A percentile compares a stretch with the other conserved stretches of the same genome.
Evolutionary conservation across 2,329 filamentous ascomycete genomes (phyloP).

Genomic region (Diaporthe longicolla): DNA sequence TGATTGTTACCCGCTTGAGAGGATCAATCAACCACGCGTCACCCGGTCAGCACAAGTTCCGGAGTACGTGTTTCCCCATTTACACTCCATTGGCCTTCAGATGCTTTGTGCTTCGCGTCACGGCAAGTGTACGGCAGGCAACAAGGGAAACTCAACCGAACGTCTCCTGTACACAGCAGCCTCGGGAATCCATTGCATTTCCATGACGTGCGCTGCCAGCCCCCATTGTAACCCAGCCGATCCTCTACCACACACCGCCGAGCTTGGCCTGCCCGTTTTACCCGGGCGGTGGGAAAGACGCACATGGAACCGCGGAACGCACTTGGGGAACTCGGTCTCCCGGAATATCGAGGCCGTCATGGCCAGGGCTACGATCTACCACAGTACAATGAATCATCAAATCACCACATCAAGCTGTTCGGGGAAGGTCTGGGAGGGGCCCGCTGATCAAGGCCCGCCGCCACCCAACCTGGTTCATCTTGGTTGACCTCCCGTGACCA

Average conservation of each 20-base stretch:
- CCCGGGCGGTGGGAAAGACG: constrained; percentile 1
- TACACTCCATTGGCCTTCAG: background rate
- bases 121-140: background rate
- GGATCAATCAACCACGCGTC: too few species aligned
- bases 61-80: constrained; percentile 12
- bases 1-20: background rate
- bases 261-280: constrained; percentile 22
- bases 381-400: constrained; percentile 25
- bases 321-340: constrained; percentile 5
- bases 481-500: constrained; percentile 6
- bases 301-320: background rate
- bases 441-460: background rate
- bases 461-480: background rate
- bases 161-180: background rate
- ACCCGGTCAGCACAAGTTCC: background rate
- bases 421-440: background rate
- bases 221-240: constrained; percentile 17
- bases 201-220: constrained; percentile 23
- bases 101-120: constrained; percentile 4
- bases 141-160: background rate
- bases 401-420: background rate
- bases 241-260: constrained; percentile 13
- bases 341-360: constrained; percentile 17
- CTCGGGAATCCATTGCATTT: background rate
- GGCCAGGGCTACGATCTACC: constrained; percentile 12